Evolutionary conservation across 257 asterid species (phyloP).

Genomic region (Lantana camara): DNA sequence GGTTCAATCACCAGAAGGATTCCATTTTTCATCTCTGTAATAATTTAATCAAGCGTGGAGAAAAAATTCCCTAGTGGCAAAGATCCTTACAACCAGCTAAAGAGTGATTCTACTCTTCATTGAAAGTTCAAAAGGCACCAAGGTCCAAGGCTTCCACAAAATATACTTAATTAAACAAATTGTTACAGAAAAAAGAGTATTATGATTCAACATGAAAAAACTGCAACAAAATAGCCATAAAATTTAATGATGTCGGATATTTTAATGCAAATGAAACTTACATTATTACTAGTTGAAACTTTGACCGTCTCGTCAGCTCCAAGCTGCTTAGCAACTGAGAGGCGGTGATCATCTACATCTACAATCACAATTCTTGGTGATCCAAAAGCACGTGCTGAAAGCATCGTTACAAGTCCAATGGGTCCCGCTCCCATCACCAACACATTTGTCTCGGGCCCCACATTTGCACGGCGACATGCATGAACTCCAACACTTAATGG

Average conservation of each 20-base stretch:
- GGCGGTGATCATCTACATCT: constrained; percentile 76
- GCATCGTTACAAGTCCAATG: constrained; percentile 82
- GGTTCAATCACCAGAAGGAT: no score
- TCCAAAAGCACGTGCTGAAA: constrained; percentile 92
- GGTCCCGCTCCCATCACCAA: constrained; percentile 96
- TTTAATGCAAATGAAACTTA: constrained; percentile 29
- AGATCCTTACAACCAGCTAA: no score
- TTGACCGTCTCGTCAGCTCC: constrained; percentile 76
- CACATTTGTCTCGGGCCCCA: constrained; percentile 81
- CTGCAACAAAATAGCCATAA: no score
- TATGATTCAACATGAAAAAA: no score
- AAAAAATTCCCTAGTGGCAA: no score
- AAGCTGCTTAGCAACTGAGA: constrained; percentile 72
- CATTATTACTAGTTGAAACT: constrained; percentile 66
- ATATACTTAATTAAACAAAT: no score
- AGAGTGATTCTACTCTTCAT: no score
- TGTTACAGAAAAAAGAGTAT: no score
- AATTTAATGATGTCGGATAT: background rate
- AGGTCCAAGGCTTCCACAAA: no score
- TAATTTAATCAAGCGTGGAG: no score
- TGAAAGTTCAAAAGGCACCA: no score
- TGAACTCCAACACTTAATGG: constrained; percentile 95
- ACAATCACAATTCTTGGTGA: constrained; percentile 74
- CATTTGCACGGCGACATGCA: constrained; percentile 89
- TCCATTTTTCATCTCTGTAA: no score